These are phyloP conservation scores for Alternaria angustiovoidea DNA, from an alignment of 2,329 filamentous ascomycete species.

Conservation along the genomic window DNA sequence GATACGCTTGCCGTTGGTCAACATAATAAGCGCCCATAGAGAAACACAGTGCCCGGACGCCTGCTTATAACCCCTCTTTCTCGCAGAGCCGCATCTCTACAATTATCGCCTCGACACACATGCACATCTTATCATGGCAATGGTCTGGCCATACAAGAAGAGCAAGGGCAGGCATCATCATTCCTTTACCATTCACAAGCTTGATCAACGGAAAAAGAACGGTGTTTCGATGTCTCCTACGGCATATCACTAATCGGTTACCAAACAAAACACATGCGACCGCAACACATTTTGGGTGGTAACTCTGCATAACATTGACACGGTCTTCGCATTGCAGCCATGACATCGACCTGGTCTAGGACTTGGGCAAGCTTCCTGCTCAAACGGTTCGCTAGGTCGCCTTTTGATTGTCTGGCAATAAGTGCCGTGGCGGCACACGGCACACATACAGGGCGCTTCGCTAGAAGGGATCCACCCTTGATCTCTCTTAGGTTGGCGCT, in stretches of 20 bases:
- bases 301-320: not conserved
- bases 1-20: slow-evolving; percentile 9
- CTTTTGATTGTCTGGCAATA: slow-evolving; percentile 12
- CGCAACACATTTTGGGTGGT: not conserved
- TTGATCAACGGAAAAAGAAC: not conserved
- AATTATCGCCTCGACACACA: slow-evolving; percentile 12
- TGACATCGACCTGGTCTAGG: not conserved
- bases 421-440: slow-evolving; percentile 14
- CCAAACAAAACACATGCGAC: not conserved
- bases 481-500: slow-evolving; percentile 24
- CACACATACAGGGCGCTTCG: slow-evolving; percentile 24
- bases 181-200: not conserved
- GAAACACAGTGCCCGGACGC: slow-evolving; percentile 15
- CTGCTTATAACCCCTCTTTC: slow-evolving; percentile 28
- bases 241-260: not conserved
- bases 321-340: not conserved
- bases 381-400: slow-evolving; percentile 9
- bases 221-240: not conserved
- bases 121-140: slow-evolving; percentile 18
- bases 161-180: not conserved
- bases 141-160: slow-evolving; percentile 7
- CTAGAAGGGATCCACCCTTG: slow-evolving; percentile 27
- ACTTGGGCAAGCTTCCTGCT: slow-evolving; percentile 10
- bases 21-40: slow-evolving; percentile 22
- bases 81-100: slow-evolving; percentile 32